phyloP scores from a whole-genome alignment of 176 grass and related monocot species.

The Musa acuminata region DNA sequence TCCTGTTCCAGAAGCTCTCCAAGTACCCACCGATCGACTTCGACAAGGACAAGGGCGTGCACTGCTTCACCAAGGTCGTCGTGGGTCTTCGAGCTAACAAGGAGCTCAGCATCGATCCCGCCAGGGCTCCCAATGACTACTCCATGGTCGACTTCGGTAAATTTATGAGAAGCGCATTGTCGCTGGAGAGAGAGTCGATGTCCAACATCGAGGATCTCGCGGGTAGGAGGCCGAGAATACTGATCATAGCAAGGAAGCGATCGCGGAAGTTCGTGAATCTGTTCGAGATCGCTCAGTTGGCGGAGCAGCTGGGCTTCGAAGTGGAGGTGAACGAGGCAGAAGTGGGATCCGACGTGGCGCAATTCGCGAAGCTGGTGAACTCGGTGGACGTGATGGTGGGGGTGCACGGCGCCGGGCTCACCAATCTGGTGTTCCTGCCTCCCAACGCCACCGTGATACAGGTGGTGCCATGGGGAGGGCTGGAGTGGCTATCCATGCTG shows the following conservation, averaged over 20 bases:
- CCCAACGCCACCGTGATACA: slow-evolving; percentile 40
- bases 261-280: slow-evolving; percentile 48
- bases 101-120: slow-evolving; percentile 62
- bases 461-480: slow-evolving; percentile 71
- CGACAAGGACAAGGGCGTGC: slow-evolving; percentile 42
- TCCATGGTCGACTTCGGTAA: slow-evolving; percentile 56
- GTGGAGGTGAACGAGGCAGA: slow-evolving; percentile 28
- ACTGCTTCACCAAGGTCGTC: slow-evolving; percentile 42
- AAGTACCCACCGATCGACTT: slow-evolving; percentile 50
- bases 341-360: slow-evolving; percentile 27
- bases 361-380: slow-evolving; percentile 50
- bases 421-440: slow-evolving; percentile 71
- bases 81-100: slow-evolving; percentile 49
- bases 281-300: slow-evolving; percentile 17
- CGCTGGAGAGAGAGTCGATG: slow-evolving; percentile 25
- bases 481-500: slow-evolving; percentile 67
- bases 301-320: slow-evolving; percentile 44
- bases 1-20: slow-evolving; percentile 46
- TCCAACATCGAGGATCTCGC: slow-evolving; percentile 33
- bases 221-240: slow-evolving; percentile 34
- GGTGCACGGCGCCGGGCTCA: slow-evolving; percentile 56
- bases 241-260: slow-evolving; percentile 38
- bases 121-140: slow-evolving; percentile 39
- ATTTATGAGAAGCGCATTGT: slow-evolving; percentile 42
- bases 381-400: slow-evolving; percentile 41